Base-by-base conservation (phyloP, 306 rosid genomes). In the Glycine tomentella region DNA sequence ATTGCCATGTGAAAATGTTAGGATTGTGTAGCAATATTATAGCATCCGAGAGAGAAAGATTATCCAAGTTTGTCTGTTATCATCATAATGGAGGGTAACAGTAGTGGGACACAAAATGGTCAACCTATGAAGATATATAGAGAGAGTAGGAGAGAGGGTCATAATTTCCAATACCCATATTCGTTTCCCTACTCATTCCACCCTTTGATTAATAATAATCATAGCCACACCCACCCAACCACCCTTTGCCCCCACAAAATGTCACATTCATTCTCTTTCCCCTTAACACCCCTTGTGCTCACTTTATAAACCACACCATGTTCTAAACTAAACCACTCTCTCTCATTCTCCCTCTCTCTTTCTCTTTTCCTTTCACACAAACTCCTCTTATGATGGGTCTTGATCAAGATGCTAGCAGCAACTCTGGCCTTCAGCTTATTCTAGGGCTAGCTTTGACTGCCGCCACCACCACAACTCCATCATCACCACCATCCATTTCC, bases 161-260 rank as follows among this genome's bases (percentile, higher is more conserved):
- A 81, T 85, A 81, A 72, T 79, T 79, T 87, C 66, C 76, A 74
- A 85, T 68, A 69, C 81, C 80, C 69, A 81, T 85, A 87, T 90
- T 91, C 97, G 82, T 86, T 87, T 79, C 87, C 53, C 83, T 88
- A 86, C 92, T 91, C 90, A 89, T 90, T 89, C 88, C 84, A 74
- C 80, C 80, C 82, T 84, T 91, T 85, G 97, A 95, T 95, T 76
- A 80, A 46, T 77, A 50, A 87, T 91, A 88, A 95, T 91, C 94
- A 88, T 88, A 87, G 86, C 91, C 90, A 94, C 91, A 94, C 91
- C 93, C 97, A 92, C 95, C 95, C 97, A 91, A 92, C 91, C 92
- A 89, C 92, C 90, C 86, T 85, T 16, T 66, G 85, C 76, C 92
- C 91, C 89, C 93, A 88, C 92, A 89, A 79, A 80, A 82, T 85